phyloP scores from a whole-genome alignment of 306 rosid species.

The Dalbergia oliveri region DNA sequence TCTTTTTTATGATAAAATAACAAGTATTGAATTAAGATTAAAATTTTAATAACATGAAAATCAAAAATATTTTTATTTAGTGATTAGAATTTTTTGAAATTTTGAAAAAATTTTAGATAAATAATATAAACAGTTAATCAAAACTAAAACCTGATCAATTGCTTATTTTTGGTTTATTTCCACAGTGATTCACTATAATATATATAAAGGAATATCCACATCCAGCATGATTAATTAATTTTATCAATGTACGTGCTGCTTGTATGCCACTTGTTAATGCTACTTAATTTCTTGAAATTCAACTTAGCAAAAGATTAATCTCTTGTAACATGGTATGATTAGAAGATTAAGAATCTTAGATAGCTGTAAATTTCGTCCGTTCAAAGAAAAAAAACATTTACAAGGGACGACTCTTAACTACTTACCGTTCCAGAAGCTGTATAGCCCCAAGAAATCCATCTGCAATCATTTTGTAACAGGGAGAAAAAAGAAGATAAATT shows the following conservation, averaged over 20 bases:
- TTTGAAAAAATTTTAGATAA: too few species aligned
- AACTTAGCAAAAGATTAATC: not conserved
- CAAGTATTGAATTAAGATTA: too few species aligned
- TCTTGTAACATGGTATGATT: not conserved
- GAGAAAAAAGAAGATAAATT: not conserved
- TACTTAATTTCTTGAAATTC: not conserved
- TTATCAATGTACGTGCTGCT: conserved; percentile 2
- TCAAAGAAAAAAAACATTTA: conserved; percentile 6
- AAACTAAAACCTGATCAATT: too few species aligned
- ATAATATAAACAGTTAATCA: too few species aligned
- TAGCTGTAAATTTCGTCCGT: not conserved
- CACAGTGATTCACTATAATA: too few species aligned
- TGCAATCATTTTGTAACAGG: conserved; percentile 29
- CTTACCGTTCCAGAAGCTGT: conserved; percentile 58
- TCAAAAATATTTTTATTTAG: too few species aligned
- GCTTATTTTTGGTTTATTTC: too few species aligned
- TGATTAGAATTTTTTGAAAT: too few species aligned
- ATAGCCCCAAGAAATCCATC: conserved; percentile 56
- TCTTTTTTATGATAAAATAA: too few species aligned
- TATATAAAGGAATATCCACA: not conserved
- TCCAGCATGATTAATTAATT: not conserved
- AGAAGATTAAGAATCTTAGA: not conserved
- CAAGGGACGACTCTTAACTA: not conserved
- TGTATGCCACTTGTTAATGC: not conserved
- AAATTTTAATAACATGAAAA: too few species aligned